These are phyloP conservation scores for Polytrichum formosum DNA, from an alignment of 225 moss, liverwort and hornwort genomes.

Conservation along the genomic window DNA sequence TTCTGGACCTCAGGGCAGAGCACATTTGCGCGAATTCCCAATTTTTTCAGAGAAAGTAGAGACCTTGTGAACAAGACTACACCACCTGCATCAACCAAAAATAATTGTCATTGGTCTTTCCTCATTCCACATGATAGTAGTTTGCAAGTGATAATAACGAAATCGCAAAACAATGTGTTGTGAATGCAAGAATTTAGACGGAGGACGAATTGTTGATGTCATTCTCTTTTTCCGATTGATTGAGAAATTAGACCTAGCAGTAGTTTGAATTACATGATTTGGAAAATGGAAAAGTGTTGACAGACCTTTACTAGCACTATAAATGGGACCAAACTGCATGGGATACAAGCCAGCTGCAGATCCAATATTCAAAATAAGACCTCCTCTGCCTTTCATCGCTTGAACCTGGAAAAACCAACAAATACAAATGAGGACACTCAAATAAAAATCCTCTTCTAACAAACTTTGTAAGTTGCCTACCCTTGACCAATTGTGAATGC, in stretches of 20 bases:
- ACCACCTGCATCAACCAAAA: constrained; percentile 33
- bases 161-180: too few species aligned
- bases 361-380: constrained; percentile 45
- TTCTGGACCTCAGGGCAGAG: constrained; percentile 57
- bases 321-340: constrained; percentile 18
- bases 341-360: constrained; percentile 70
- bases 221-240: too few species aligned
- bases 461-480: too few species aligned
- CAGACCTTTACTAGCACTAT: constrained; percentile 53
- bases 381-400: constrained; percentile 20
- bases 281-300: not conserved
- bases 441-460: too few species aligned
- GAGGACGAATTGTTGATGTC: too few species aligned
- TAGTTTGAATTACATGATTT: not conserved
- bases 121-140: not conserved
- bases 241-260: not conserved
- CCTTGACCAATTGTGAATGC: too few species aligned
- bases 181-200: too few species aligned
- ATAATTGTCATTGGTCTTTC: not conserved
- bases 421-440: not conserved
- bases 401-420: constrained; percentile 11
- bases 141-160: not conserved
- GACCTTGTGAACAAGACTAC: constrained; percentile 63
- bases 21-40: constrained; percentile 59
- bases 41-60: constrained; percentile 14